These are phyloP conservation scores for Lumnitzera littorea DNA, from an alignment of 345 rosid genomes.

Conservation along the genomic window DNA sequence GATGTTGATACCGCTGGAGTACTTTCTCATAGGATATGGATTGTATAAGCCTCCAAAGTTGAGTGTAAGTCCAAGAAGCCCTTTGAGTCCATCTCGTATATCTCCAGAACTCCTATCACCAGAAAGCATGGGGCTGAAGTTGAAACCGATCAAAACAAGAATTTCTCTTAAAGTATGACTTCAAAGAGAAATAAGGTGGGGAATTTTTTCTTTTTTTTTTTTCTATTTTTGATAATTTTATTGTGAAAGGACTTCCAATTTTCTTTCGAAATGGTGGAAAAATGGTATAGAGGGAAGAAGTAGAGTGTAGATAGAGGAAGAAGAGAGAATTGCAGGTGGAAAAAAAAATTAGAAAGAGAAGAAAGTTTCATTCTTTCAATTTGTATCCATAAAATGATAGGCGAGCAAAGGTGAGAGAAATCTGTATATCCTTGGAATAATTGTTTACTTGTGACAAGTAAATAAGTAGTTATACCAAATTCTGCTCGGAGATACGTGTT, in stretches of 20 bases:
- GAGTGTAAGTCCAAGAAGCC: constrained; percentile 85
- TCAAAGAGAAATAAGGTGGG: not conserved
- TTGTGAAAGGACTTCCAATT: not conserved
- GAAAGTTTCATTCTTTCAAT: constrained; percentile 13
- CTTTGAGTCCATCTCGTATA: constrained; percentile 72
- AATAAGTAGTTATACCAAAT: constrained; percentile 2
- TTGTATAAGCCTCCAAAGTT: constrained; percentile 57
- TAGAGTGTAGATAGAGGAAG: constrained; percentile 17
- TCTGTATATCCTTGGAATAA: constrained; percentile 13
- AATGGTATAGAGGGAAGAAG: not conserved
- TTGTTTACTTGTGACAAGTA: constrained; percentile 1
- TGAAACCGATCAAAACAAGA: constrained; percentile 89
- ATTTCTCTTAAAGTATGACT: constrained; percentile 16
- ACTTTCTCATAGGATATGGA: constrained; percentile 77
- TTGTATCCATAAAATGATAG: not conserved
- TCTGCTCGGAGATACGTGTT: not conserved
- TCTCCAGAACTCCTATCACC: constrained; percentile 94
- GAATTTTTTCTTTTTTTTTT: not conserved
- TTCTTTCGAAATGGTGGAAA: constrained; percentile 1
- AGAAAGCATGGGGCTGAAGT: constrained; percentile 97
- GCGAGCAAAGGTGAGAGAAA: not conserved
- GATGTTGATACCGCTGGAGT: constrained; percentile 90
- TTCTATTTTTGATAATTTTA: not conserved
- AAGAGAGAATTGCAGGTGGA: constrained; percentile 7
- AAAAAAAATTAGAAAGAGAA: constrained; percentile 1